These are phyloP conservation scores for Sequoiadendron giganteum DNA, from an alignment of 75 land plant genomes.

Conservation along the genomic window DNA sequence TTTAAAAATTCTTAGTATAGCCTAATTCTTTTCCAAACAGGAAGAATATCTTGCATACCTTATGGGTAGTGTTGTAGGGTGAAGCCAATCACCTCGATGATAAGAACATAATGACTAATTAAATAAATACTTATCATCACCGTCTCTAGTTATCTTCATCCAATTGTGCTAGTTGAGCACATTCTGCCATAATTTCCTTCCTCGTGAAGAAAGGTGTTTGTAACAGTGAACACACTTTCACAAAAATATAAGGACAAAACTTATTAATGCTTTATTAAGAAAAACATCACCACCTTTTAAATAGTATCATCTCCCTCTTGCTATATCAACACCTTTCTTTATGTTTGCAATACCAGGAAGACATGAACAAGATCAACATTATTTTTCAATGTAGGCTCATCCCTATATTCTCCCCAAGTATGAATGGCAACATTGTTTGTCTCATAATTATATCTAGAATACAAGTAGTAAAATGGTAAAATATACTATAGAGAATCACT, in stretches of 20 bases:
- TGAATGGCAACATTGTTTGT: slow-evolving; percentile 28
- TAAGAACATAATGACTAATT: slow-evolving; percentile 93
- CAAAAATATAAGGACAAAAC: slow-evolving; percentile 78
- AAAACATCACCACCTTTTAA: slow-evolving; percentile 76
- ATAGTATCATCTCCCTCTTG: slow-evolving; percentile 79
- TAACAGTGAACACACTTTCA: slow-evolving; percentile 33
- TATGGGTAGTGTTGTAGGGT: slow-evolving; percentile 29
- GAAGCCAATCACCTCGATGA: slow-evolving; percentile 85
- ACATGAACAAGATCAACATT: slow-evolving; percentile 85
- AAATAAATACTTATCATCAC: slow-evolving; percentile 95
- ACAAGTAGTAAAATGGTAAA: too few species aligned
- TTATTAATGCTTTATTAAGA: slow-evolving; percentile 85
- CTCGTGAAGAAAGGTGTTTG: slow-evolving; percentile 97
- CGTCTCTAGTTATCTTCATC: slow-evolving; percentile 96
- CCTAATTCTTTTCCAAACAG: slow-evolving; percentile 92
- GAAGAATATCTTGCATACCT: neutral
- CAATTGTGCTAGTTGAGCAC: slow-evolving; percentile 93
- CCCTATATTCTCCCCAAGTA: slow-evolving; percentile 50
- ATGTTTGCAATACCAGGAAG: slow-evolving; percentile 79
- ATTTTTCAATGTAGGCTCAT: slow-evolving; percentile 38
- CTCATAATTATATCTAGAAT: too few species aligned
- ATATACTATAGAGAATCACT: too few species aligned
- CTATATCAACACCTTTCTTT: slow-evolving; percentile 78
- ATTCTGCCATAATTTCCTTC: slow-evolving; percentile 89
- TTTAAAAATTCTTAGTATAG: slow-evolving; percentile 67